Conservation (phyloP, 768 basidiomycete species). For the Zangia roseola region DNA sequence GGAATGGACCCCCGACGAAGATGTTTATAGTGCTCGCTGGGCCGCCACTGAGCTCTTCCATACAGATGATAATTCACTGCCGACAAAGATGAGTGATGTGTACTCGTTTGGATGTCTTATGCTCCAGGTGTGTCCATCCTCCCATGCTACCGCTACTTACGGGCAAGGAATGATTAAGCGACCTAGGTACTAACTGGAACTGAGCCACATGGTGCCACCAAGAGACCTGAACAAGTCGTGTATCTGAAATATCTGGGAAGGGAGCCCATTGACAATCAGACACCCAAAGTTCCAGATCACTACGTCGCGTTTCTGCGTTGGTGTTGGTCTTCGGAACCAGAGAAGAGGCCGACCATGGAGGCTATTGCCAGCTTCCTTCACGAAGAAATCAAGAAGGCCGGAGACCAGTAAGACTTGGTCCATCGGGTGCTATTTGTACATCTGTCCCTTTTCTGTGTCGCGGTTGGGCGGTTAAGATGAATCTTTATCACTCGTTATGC, state of each 20-base stretch:
- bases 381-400: constrained; percentile 1
- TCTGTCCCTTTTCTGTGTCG: no score
- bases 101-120: constrained; percentile 16
- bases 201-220: constrained; percentile 9
- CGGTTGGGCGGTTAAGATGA: no score
- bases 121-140: constrained; percentile 10
- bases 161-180: not conserved
- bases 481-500: no score
- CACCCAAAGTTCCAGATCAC: constrained; percentile 1
- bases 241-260: constrained; percentile 14
- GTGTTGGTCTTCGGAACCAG: constrained; percentile 12
- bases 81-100: constrained; percentile 15
- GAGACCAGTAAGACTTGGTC: no score
- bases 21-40: constrained; percentile 10
- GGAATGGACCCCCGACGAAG: not conserved
- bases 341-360: constrained; percentile 12
- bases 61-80: not conserved
- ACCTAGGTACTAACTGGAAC: constrained; percentile 8
- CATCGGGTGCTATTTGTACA: no score
- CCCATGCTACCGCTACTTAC: not conserved
- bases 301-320: constrained; percentile 4
- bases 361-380: constrained; percentile 1
- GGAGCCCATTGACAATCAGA: constrained; percentile 11
- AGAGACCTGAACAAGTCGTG: constrained; percentile 10
- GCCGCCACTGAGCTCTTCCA: constrained; percentile 11